Percentiles rank a stretch among this genome's conserved stretches.
Conservation (phyloP, 2,329 filamentous ascomycete genomes). For the Talaromyces sp. region DNA sequence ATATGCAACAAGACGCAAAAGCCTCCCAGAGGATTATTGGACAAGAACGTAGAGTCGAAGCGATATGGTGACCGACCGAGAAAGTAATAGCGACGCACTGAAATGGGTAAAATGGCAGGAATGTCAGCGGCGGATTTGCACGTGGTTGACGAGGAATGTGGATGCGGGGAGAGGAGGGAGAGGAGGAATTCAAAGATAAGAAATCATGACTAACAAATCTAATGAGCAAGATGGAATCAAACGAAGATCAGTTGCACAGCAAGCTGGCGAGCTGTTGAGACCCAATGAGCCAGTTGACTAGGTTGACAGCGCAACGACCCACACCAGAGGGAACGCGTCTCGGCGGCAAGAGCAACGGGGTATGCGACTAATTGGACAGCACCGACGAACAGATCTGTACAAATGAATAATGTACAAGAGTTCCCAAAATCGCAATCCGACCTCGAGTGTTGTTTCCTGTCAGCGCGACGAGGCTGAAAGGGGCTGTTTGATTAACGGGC, state of each 20-base stretch:
- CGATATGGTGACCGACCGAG: background rate
- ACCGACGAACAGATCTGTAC: background rate
- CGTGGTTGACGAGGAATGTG: constrained; percentile 21
- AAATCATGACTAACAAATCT: constrained; percentile 11
- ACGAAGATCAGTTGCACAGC: constrained; percentile 11
- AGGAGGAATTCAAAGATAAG: constrained; percentile 9
- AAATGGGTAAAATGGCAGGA: constrained; percentile 12
- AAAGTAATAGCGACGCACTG: constrained; percentile 6
- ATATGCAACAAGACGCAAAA: constrained; percentile 6
- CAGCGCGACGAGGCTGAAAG: constrained; percentile 8
- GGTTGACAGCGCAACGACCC: constrained; percentile 19
- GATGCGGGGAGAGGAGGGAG: constrained; percentile 16
- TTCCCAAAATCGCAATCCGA: background rate
- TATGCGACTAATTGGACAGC: constrained; percentile 1
- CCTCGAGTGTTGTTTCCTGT: background rate
- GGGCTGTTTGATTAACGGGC: constrained; percentile 3
- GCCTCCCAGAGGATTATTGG: constrained; percentile 18
- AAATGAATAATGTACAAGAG: background rate
- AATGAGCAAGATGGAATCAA: constrained; percentile 8
- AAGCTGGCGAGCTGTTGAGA: constrained; percentile 17
- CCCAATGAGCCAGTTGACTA: constrained; percentile 9
- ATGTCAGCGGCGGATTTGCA: constrained; percentile 20
- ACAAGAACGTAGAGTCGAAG: constrained; percentile 11
- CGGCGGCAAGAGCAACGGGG: constrained; percentile 3
- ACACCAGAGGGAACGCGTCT: constrained; percentile 15